Conservation (phyloP, 768 basidiomycete genomes). For the Chalciporus pseudorubinellus region DNA sequence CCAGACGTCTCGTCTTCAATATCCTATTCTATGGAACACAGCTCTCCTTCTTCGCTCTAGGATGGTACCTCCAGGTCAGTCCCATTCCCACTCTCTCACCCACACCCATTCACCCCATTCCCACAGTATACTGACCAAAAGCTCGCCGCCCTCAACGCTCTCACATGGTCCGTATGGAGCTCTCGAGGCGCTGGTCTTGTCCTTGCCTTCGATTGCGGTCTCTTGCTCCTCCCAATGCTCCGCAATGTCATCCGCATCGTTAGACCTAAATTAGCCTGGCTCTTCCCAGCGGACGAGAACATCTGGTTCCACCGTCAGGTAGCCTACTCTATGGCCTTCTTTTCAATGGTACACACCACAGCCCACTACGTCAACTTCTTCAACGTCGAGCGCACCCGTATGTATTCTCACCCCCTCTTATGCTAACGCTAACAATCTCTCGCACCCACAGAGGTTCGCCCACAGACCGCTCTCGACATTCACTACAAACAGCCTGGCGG, state of each 20-base stretch:
- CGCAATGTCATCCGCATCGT: conserved; percentile 84
- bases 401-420: conserved; percentile 26
- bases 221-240: conserved; percentile 87
- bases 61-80: conserved; percentile 81
- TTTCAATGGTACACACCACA: conserved; percentile 89
- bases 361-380: conserved; percentile 94
- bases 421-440: not conserved
- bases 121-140: conserved; percentile 44
- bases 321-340: conserved; percentile 92
- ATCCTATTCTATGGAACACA: conserved; percentile 80
- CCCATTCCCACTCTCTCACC: not conserved
- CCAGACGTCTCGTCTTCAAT: conserved; percentile 68
- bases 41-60: conserved; percentile 70
- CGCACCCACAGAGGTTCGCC: conserved; percentile 64
- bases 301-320: conserved; percentile 96
- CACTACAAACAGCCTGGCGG: conserved; percentile 88
- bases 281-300: conserved; percentile 91
- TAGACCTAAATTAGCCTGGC: conserved; percentile 75
- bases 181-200: conserved; percentile 92
- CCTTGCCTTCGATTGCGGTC: conserved; percentile 80
- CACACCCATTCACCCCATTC: conserved; percentile 2
- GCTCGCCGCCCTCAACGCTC: conserved; percentile 72
- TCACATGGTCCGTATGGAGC: conserved; percentile 83
- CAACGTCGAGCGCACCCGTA: conserved; percentile 86
- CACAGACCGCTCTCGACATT: conserved; percentile 73